Conservation (phyloP, 2,329 filamentous ascomycete genomes). For the Hymenoscyphus salicellus region DNA sequence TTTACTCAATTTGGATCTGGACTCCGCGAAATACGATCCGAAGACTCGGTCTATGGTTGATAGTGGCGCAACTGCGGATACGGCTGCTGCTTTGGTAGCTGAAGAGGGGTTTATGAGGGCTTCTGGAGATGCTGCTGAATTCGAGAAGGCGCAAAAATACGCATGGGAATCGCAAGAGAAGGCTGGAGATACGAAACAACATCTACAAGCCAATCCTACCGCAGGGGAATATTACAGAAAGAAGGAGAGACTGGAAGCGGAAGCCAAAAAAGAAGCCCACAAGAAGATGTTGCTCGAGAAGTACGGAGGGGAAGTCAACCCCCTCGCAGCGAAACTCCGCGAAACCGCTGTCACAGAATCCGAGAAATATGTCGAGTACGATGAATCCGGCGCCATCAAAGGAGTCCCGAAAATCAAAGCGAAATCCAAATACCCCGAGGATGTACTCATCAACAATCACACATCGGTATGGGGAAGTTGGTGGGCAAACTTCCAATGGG, state of each 20-base stretch:
- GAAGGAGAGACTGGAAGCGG: slow-evolving; percentile 71
- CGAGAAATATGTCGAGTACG: slow-evolving; percentile 90
- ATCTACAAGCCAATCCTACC: slow-evolving; percentile 94
- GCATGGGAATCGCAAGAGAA: slow-evolving; percentile 95
- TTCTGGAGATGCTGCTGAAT: slow-evolving; percentile 88
- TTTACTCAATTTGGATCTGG: slow-evolving; percentile 86
- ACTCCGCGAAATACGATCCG: slow-evolving; percentile 96
- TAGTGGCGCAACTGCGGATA: slow-evolving; percentile 74
- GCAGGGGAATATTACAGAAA: slow-evolving; percentile 82
- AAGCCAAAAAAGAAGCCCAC: slow-evolving; percentile 64
- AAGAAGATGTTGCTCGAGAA: slow-evolving; percentile 73
- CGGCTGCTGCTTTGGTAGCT: slow-evolving; percentile 76
- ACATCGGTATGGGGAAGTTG: slow-evolving; percentile 92
- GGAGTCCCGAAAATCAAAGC: slow-evolving; percentile 72
- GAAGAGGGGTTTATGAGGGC: slow-evolving; percentile 89
- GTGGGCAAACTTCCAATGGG: slow-evolving; percentile 96
- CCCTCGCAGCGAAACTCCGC: slow-evolving; percentile 59
- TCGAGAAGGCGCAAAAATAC: slow-evolving; percentile 83
- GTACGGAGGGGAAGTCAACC: slow-evolving; percentile 69
- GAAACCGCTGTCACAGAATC: slow-evolving; percentile 72
- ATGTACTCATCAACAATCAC: slow-evolving; percentile 87
- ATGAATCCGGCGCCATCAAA: slow-evolving; percentile 85
- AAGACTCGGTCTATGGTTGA: slow-evolving; percentile 92
- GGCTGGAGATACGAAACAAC: slow-evolving; percentile 72
- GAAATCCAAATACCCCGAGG: slow-evolving; percentile 89